These are phyloP conservation scores for Luffa acutangula DNA, from an alignment of 306 rosid genomes.

Conservation along the genomic window DNA sequence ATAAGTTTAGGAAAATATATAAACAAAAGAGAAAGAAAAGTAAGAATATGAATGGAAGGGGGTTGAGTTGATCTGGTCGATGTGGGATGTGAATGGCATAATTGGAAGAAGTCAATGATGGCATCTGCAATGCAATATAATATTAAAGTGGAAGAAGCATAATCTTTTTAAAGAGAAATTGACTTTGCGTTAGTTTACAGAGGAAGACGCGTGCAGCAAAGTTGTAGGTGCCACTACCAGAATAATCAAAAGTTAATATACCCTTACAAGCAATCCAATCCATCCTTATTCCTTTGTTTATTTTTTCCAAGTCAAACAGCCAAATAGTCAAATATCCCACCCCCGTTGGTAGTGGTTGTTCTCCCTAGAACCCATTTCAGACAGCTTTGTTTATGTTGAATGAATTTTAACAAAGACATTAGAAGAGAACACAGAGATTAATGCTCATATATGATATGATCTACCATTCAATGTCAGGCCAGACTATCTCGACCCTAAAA, in stretches of 20 bases:
- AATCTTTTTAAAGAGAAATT: background rate
- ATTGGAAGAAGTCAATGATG: background rate
- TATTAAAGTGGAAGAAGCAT: conserved; percentile 1
- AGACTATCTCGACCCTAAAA: background rate
- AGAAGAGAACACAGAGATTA: background rate
- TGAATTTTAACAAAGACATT: background rate
- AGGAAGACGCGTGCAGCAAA: background rate
- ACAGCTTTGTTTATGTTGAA: background rate
- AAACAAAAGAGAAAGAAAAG: background rate
- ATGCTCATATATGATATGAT: background rate
- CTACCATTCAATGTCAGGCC: background rate
- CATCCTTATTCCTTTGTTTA: background rate
- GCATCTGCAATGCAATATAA: background rate
- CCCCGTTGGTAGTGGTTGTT: too few relatives aligned
- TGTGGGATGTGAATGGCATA: background rate
- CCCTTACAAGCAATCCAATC: background rate
- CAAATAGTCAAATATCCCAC: background rate
- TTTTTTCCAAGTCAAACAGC: background rate
- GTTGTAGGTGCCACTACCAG: background rate
- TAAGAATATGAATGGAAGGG: background rate
- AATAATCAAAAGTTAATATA: background rate
- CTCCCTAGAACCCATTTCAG: background rate
- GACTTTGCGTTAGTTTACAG: background rate
- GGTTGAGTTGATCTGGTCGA: background rate
- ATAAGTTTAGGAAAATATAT: background rate